Percentiles rank a stretch among this genome's conserved stretches.
phyloP scores from a whole-genome alignment of 768 basidiomycete species.

The Strobilomyces echinocephalus region DNA sequence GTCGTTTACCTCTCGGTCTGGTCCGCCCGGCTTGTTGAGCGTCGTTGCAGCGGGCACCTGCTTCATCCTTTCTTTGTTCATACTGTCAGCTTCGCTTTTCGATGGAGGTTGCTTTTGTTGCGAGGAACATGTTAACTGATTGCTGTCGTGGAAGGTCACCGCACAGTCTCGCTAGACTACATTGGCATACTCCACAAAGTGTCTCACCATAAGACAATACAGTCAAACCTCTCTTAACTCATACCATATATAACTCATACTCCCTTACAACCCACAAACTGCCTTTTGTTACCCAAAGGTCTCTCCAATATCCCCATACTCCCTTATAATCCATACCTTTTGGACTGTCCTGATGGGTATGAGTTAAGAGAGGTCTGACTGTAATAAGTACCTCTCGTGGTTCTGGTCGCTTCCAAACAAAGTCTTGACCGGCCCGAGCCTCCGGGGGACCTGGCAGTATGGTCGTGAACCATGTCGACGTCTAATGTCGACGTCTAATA shows the following conservation, averaged over 20 bases:
- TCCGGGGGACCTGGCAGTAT: too few species aligned
- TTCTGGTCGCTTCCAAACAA: background rate
- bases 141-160: background rate
- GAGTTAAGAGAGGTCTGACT: too few species aligned
- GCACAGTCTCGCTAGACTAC: background rate
- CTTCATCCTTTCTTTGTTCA: slow-evolving; percentile 8
- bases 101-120: background rate
- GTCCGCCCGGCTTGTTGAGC: background rate
- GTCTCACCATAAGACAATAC: background rate
- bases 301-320: too few species aligned
- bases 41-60: background rate
- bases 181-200: background rate
- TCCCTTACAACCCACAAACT: too few species aligned
- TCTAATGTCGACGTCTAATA: too few species aligned
- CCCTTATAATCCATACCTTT: too few species aligned
- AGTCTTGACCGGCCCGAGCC: background rate
- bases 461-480: too few species aligned
- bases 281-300: too few species aligned
- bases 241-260: too few species aligned
- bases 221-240: too few species aligned
- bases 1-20: background rate
- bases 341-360: too few species aligned
- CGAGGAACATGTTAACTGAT: background rate
- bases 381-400: background rate
- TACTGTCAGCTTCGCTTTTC: background rate